Base-by-base conservation (phyloP, 345 rosid species). In the Excoecaria agallocha region DNA sequence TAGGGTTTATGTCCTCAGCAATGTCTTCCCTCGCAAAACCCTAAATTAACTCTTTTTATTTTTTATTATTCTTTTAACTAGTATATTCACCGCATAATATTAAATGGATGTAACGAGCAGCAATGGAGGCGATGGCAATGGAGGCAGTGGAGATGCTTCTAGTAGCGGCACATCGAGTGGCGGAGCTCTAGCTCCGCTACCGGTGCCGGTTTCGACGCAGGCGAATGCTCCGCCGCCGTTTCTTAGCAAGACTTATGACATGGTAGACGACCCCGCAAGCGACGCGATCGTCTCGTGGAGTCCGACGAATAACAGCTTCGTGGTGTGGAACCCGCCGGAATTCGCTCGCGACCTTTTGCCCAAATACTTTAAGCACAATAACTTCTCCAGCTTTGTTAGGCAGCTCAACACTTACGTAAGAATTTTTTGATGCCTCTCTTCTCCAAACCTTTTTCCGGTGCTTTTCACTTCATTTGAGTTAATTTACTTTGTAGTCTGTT, bases 311-410 rank as follows among this genome's bases (percentile, higher is more conserved):
- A 91, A 93, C 55, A 93, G 98, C 85, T 91, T 93, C 82, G 79
- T 91, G 37, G 94, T 93, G 52, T 93, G 96, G 97, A 84, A 93
- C 66, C 91, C 92, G 56, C 91, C 98, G 19, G 97, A 93, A 83
- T 93, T 93, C 60, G 86, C 93, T 1, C 87, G 96, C 62, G 85
- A 89, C 80, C 86, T 93, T 30, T 77, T 93, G 12, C 98, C 98
- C 62, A 91, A 88, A 77, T 85, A 86, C 78, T 93, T 93, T 82
- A 91, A 93, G 91, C 98, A 93, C 78, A 91, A 90, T 64, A 93
- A 93, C 82, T 91, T 93, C 86, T 89, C 96, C 68, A 91, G 98
- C 87, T 93, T 93, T 52, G 97, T 93, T 73, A 86, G 98, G 56
- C 98, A 93, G 78, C 83, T 93, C 41, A 93, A 93, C 74, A 93